Percentiles rank a stretch among this genome's conserved stretches.
phyloP scores from a whole-genome alignment of 208 protist species.

The Trypanosoma brucei region DNA sequence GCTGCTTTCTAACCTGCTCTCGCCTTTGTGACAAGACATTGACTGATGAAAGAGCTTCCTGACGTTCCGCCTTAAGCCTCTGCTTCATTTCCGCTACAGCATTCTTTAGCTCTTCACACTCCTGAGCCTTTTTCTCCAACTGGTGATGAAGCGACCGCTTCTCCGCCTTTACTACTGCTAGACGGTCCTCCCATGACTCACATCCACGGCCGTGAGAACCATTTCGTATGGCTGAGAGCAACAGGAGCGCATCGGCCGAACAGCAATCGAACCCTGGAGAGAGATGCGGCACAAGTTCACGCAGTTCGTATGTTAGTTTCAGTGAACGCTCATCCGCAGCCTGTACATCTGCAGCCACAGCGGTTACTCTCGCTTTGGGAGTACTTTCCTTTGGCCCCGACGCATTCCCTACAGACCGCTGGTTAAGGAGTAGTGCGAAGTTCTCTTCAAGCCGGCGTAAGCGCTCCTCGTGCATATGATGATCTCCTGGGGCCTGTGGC shows the following conservation, averaged over 20 bases:
- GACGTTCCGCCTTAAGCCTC: slow-evolving; percentile 40
- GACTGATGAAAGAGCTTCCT: slow-evolving; percentile 39
- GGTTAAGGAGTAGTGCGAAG: slow-evolving; percentile 11
- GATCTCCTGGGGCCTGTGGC: slow-evolving; percentile 2
- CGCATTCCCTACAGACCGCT: background rate
- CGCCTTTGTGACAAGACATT: slow-evolving; percentile 46
- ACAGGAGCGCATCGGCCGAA: slow-evolving; percentile 51
- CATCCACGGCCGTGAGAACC: slow-evolving; percentile 26
- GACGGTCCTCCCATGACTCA: slow-evolving; percentile 42
- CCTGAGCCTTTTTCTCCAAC: slow-evolving; percentile 28
- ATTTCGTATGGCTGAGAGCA: slow-evolving; percentile 55
- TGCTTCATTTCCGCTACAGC: slow-evolving; percentile 42
- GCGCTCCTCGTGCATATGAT: slow-evolving; percentile 25
- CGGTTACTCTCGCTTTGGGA: background rate
- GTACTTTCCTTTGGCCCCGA: background rate
- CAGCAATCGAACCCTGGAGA: slow-evolving; percentile 60
- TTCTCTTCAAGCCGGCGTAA: slow-evolving; percentile 48
- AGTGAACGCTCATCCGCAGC: slow-evolving; percentile 19
- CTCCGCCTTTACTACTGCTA: slow-evolving; percentile 46
- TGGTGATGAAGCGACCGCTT: slow-evolving; percentile 37
- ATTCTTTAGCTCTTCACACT: slow-evolving; percentile 46
- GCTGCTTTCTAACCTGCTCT: slow-evolving; percentile 74
- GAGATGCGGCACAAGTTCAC: slow-evolving; percentile 62
- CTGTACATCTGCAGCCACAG: background rate
- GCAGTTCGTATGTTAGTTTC: slow-evolving; percentile 43